Percentiles rank a stretch among this genome's conserved stretches.
These are phyloP conservation scores for Penicillium lagena DNA, from an alignment of 495 filamentous ascomycete genomes.

Conservation along the genomic window DNA sequence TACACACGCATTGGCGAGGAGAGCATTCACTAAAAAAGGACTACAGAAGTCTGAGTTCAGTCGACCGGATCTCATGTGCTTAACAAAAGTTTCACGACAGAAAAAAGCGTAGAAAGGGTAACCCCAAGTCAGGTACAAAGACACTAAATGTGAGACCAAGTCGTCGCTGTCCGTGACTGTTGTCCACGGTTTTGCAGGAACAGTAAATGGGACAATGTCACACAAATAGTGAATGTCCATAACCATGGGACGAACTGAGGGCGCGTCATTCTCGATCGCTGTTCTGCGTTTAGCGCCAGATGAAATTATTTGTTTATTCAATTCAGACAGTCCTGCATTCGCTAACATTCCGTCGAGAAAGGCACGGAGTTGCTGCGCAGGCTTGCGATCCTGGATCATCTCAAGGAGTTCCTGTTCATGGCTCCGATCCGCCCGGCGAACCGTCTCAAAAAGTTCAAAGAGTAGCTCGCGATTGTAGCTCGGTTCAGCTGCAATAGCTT, in stretches of 20 bases:
- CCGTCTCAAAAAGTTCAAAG: neutral
- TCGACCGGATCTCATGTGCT: constrained; percentile 22
- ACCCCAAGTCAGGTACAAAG: constrained; percentile 36
- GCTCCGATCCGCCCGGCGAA: neutral
- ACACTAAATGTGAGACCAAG: constrained; percentile 33
- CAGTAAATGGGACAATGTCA: constrained; percentile 9
- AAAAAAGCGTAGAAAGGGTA: constrained; percentile 35
- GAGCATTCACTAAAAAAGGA: constrained; percentile 38
- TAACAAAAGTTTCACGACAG: constrained; percentile 27
- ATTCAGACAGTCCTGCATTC: neutral
- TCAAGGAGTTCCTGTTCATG: neutral
- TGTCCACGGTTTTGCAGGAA: constrained; percentile 34
- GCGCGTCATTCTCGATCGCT: neutral
- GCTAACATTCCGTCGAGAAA: constrained; percentile 1
- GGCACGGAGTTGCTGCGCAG: neutral
- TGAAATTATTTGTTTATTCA: neutral
- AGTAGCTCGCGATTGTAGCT: no score
- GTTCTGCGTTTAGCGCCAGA: neutral
- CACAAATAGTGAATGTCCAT: constrained; percentile 19
- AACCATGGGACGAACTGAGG: constrained; percentile 6
- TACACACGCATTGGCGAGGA: constrained; percentile 34
- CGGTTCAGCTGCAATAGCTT: no score
- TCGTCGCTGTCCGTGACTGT: constrained; percentile 31
- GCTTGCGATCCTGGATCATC: neutral
- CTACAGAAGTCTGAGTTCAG: constrained; percentile 31